Conservation (phyloP, 345 rosid genomes). For the Populus pruinosa region DNA sequence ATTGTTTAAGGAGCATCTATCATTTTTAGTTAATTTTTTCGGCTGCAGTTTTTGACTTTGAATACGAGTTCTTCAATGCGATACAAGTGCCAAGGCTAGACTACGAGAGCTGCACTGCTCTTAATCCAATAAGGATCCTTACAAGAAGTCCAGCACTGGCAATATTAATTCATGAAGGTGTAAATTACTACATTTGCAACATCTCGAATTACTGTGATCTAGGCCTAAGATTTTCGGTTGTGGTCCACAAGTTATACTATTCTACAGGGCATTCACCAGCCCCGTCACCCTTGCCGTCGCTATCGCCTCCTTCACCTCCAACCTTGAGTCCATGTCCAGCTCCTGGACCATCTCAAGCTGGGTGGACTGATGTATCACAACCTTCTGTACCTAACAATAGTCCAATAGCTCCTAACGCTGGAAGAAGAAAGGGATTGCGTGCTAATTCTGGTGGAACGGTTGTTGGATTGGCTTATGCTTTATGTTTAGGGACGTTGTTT, state of each 20-base stretch:
- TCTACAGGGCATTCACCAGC: background rate
- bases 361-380: background rate
- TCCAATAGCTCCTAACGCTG: background rate
- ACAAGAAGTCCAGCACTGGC: slow-evolving; percentile 28
- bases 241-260: slow-evolving; percentile 5
- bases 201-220: slow-evolving; percentile 40
- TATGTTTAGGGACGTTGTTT: background rate
- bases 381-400: background rate
- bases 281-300: background rate
- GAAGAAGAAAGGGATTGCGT: background rate
- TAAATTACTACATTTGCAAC: slow-evolving; percentile 43
- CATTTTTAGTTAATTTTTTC: no score
- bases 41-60: slow-evolving; percentile 33
- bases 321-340: background rate
- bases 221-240: slow-evolving; percentile 35
- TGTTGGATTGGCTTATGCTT: background rate
- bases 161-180: slow-evolving; percentile 18
- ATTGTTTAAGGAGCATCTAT: background rate
- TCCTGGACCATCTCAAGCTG: slow-evolving; percentile 10
- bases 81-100: slow-evolving; percentile 39
- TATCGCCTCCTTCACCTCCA: background rate
- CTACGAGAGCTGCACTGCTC: slow-evolving; percentile 28
- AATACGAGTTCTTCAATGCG: slow-evolving; percentile 30
- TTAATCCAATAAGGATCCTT: slow-evolving; percentile 25
- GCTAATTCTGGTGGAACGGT: background rate